Percentiles rank a stretch among this genome's conserved stretches.
These are phyloP conservation scores for Emergomyces pasteurianus DNA, from an alignment of 2,329 filamentous ascomycete species.

Conservation along the genomic window DNA sequence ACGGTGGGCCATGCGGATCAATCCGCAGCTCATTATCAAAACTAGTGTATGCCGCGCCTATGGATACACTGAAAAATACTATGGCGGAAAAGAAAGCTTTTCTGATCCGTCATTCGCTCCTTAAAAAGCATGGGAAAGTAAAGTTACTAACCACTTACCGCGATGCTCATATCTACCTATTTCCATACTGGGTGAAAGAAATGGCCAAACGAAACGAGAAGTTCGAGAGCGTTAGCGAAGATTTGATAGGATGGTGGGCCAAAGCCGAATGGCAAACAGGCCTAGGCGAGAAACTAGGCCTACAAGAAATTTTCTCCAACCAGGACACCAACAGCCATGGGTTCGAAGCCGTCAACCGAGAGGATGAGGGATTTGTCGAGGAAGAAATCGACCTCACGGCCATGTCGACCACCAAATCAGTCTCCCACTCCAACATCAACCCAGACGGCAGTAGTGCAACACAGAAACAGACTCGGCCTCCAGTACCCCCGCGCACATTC, in stretches of 20 bases:
- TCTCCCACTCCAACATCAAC: constrained; percentile 8
- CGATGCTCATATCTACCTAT: constrained; percentile 89
- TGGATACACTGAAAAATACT: constrained; percentile 75
- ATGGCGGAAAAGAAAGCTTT: constrained; percentile 57
- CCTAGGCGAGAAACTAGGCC: constrained; percentile 62
- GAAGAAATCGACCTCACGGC: constrained; percentile 43
- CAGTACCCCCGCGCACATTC: constrained; percentile 5
- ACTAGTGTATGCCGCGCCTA: constrained; percentile 75
- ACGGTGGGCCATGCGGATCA: constrained; percentile 42
- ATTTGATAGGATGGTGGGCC: constrained; percentile 89
- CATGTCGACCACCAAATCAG: constrained; percentile 42
- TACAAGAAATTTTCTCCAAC: constrained; percentile 53
- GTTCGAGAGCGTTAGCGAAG: constrained; percentile 80
- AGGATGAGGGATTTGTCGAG: constrained; percentile 31
- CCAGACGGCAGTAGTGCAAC: constrained; percentile 5
- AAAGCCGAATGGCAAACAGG: constrained; percentile 86
- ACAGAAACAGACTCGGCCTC: constrained; percentile 10
- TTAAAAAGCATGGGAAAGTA: constrained; percentile 62
- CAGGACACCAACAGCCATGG: constrained; percentile 25
- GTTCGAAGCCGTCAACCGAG: constrained; percentile 28
- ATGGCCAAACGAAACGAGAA: constrained; percentile 68
- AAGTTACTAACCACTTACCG: constrained; percentile 74
- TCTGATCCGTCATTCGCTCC: constrained; percentile 61
- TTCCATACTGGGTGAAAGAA: constrained; percentile 82
- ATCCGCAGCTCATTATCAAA: constrained; percentile 59